phyloP scores from a whole-genome alignment of 345 rosid genomes.

The Hypericum perforatum region DNA sequence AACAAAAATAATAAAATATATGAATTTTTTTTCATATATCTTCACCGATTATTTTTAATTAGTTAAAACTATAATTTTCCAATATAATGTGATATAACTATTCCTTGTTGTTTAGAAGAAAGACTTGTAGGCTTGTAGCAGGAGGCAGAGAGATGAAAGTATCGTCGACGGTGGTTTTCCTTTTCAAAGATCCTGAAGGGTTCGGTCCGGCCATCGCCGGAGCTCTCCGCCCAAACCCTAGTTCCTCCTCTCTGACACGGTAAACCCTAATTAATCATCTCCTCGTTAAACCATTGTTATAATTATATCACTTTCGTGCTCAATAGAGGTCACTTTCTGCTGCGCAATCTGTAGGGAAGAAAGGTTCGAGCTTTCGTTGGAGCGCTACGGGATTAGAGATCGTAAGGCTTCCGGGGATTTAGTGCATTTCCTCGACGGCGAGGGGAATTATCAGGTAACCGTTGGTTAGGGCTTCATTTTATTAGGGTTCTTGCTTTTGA shows the following conservation, averaged over 20 bases:
- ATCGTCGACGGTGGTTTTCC: conserved; percentile 42
- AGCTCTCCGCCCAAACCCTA: conserved; percentile 37
- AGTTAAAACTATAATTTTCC: too few relatives aligned
- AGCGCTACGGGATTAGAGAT: conserved; percentile 35
- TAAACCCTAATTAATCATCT: neutral
- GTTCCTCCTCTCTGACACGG: conserved; percentile 29
- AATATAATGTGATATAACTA: too few relatives aligned
- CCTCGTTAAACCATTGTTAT: neutral
- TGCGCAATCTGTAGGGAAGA: conserved; percentile 33
- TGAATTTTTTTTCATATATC: too few relatives aligned
- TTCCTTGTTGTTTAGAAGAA: too few relatives aligned
- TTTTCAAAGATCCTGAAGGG: conserved; percentile 42
- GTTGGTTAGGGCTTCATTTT: too few relatives aligned
- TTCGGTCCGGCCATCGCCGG: conserved; percentile 34
- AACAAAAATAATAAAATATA: too few relatives aligned
- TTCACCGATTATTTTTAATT: too few relatives aligned
- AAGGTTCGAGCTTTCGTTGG: conserved; percentile 44
- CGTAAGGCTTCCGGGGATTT: conserved; percentile 32
- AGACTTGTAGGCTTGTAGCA: too few relatives aligned
- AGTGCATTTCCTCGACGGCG: conserved; percentile 42
- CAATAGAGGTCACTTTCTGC: neutral
- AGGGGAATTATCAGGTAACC: conserved; percentile 48
- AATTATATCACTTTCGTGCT: neutral
- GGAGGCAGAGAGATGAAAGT: conserved; percentile 31
- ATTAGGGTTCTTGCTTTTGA: too few relatives aligned